phyloP scores from a whole-genome alignment of 139 green algal species.

The Microglena sp. region DNA sequence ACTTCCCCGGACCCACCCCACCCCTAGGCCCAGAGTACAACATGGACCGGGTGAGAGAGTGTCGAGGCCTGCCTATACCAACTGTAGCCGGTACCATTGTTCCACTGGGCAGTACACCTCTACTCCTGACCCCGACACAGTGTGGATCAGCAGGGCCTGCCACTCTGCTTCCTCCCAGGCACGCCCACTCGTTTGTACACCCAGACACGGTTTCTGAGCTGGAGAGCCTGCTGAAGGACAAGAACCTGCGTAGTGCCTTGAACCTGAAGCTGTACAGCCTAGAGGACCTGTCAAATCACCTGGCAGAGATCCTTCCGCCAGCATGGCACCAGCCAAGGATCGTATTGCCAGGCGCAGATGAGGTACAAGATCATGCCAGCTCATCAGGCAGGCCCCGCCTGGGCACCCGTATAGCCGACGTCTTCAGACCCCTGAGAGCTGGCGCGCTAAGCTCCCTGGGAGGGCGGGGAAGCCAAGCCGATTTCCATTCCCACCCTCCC shows the following conservation, averaged over 20 bases:
- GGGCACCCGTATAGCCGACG: no score
- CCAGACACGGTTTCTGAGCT: constrained; percentile 16
- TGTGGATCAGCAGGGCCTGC: constrained; percentile 1
- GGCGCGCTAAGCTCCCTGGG: no score
- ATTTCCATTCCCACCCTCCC: no score
- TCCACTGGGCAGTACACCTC: constrained; percentile 9
- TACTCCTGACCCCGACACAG: constrained; percentile 18
- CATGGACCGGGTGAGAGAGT: constrained; percentile 12
- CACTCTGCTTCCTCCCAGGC: constrained; percentile 20
- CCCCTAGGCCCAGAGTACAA: not conserved
- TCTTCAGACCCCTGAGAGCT: no score
- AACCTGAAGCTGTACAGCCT: constrained; percentile 5
- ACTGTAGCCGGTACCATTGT: constrained; percentile 25
- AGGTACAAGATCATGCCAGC: no score
- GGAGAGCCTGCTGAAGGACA: constrained; percentile 2
- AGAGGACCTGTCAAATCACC: constrained; percentile 12
- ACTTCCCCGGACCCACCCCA: not conserved
- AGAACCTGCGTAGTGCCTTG: constrained; percentile 2
- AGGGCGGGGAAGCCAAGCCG: no score
- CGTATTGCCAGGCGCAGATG: no score
- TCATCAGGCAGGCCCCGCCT: no score
- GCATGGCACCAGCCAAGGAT: constrained; percentile 11
- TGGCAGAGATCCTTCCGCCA: constrained; percentile 11
- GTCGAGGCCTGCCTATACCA: constrained; percentile 31
- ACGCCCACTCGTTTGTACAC: constrained; percentile 13